Evolutionary conservation across 352 stramenopile species (phyloP).

Genomic region (Globisporangium yorkense): DNA sequence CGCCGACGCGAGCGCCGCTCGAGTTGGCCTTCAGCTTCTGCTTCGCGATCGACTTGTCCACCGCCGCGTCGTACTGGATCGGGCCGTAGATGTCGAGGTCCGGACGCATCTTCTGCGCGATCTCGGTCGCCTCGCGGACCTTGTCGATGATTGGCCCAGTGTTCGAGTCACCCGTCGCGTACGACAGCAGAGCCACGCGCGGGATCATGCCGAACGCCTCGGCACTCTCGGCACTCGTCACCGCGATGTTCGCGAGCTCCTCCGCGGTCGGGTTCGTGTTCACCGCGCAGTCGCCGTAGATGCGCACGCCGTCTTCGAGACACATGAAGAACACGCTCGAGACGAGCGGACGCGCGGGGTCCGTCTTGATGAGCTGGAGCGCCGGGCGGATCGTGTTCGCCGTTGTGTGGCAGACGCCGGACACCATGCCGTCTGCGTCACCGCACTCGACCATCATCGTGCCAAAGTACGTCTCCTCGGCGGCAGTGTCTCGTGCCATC

Average conservation of each 20-base stretch:
- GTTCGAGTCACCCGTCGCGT: conserved; percentile 79
- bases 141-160: conserved; percentile 81
- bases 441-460: conserved; percentile 84
- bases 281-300: conserved; percentile 85
- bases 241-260: conserved; percentile 76
- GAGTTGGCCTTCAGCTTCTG: conserved; percentile 72
- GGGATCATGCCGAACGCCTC: conserved; percentile 76
- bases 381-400: conserved; percentile 86
- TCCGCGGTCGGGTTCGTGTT: conserved; percentile 74
- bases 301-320: conserved; percentile 67
- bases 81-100: conserved; percentile 82
- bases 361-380: conserved; percentile 86
- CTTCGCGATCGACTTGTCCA: conserved; percentile 71
- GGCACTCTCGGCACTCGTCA: conserved; percentile 70
- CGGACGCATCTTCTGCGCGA: conserved; percentile 58
- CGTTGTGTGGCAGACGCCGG: conserved; percentile 76
- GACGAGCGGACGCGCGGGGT: conserved; percentile 53
- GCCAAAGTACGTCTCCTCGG: conserved; percentile 78
- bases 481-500: conserved; percentile 41
- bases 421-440: conserved; percentile 84
- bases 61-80: conserved; percentile 85
- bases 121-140: conserved; percentile 67
- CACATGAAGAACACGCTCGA: conserved; percentile 89
- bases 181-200: conserved; percentile 78
- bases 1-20: conserved; percentile 54